A percentile compares a stretch with the other conserved stretches of the same genome.
These are phyloP conservation scores for Gryganskiella cystojenkinii DNA, from an alignment of 192 early-diverging fungal genomes.

Conservation along the genomic window DNA sequence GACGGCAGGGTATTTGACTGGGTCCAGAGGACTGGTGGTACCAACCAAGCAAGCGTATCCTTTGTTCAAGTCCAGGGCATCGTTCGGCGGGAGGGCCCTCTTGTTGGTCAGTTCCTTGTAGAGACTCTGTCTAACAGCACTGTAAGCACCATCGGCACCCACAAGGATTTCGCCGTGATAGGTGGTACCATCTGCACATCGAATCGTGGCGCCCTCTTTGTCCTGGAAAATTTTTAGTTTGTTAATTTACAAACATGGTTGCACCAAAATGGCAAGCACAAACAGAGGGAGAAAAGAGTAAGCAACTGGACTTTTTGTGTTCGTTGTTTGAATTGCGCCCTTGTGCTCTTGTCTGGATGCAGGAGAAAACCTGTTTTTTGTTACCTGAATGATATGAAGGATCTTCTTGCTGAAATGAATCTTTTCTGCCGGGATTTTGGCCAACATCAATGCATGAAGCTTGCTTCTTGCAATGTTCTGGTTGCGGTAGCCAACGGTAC, in stretches of 20 bases:
- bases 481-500: too few relatives aligned
- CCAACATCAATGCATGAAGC: background rate
- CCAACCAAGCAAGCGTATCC: background rate
- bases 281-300: background rate
- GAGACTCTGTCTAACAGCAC: background rate
- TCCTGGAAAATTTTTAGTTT: background rate
- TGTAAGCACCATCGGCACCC: constrained; percentile 7
- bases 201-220: background rate
- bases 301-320: too few relatives aligned
- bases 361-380: too few relatives aligned
- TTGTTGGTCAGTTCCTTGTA: background rate
- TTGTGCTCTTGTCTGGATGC: too few relatives aligned
- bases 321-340: too few relatives aligned
- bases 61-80: background rate
- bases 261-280: background rate
- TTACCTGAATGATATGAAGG: background rate
- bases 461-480: too few relatives aligned
- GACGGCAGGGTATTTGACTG: background rate
- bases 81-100: background rate
- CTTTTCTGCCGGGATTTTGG: background rate
- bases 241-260: constrained; percentile 8
- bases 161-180: constrained; percentile 4
- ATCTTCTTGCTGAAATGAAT: background rate
- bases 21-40: background rate
- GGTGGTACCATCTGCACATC: background rate